These are phyloP conservation scores for Solanum hybrid DNA, from an alignment of 305 asterid species.

Conservation along the genomic window DNA sequence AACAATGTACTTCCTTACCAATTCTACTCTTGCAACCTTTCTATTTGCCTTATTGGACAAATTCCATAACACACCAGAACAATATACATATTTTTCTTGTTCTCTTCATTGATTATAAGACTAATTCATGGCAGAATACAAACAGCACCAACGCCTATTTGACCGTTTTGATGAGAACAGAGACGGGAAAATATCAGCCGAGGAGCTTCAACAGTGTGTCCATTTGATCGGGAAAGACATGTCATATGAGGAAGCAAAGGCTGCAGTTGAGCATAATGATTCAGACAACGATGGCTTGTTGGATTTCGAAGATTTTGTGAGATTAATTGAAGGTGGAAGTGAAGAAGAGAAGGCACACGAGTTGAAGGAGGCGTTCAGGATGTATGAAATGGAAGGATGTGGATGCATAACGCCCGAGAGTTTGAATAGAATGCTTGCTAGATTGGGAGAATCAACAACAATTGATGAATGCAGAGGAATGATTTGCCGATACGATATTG, in stretches of 20 bases:
- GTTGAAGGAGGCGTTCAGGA: slow-evolving; percentile 41
- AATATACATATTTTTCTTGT: not conserved
- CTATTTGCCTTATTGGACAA: not conserved
- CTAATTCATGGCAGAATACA: slow-evolving; percentile 10
- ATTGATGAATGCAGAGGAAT: slow-evolving; percentile 40
- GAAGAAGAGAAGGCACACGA: slow-evolving; percentile 47
- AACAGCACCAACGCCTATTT: slow-evolving; percentile 19
- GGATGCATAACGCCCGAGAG: slow-evolving; percentile 48
- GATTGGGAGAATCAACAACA: slow-evolving; percentile 38
- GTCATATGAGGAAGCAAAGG: slow-evolving; percentile 35
- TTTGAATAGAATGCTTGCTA: slow-evolving; percentile 41
- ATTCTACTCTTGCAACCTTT: not conserved
- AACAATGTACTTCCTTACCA: not conserved
- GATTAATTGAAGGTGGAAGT: slow-evolving; percentile 37
- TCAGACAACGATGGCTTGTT: slow-evolving; percentile 47
- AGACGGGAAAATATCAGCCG: slow-evolving; percentile 21
- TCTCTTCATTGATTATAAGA: not conserved
- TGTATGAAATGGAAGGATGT: slow-evolving; percentile 52
- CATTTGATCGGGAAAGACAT: slow-evolving; percentile 9
- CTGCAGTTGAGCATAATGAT: slow-evolving; percentile 38
- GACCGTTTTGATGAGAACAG: slow-evolving; percentile 21
- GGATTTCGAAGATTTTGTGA: slow-evolving; percentile 46
- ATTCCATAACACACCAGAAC: not conserved
- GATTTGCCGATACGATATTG: slow-evolving; percentile 52
- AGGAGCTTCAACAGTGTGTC: slow-evolving; percentile 27